phyloP scores from a whole-genome alignment of 1,284 basidiomycete genomes.

The Apiotrichum akiyoshidainum region DNA sequence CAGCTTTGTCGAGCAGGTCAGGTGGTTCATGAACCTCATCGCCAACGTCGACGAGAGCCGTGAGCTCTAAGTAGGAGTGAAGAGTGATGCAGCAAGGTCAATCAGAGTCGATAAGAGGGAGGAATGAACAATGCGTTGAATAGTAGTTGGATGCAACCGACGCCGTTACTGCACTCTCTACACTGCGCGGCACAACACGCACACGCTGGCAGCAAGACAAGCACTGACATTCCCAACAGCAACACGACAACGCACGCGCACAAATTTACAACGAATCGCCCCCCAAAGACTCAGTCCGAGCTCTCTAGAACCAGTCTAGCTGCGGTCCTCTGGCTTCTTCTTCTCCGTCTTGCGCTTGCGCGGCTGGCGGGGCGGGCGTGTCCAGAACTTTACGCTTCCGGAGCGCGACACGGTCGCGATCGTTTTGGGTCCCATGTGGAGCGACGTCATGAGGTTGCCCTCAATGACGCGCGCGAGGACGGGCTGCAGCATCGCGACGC shows the following conservation, averaged over 20 bases:
- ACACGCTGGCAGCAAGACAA: not conserved
- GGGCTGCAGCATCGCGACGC: slow-evolving; percentile 85
- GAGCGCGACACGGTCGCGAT: slow-evolving; percentile 71
- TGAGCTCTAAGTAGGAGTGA: slow-evolving; percentile 20
- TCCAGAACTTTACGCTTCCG: slow-evolving; percentile 77
- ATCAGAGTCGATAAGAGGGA: not conserved
- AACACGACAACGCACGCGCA: not conserved
- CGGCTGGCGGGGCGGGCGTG: slow-evolving; percentile 57
- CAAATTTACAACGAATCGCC: not conserved
- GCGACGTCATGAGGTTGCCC: slow-evolving; percentile 65
- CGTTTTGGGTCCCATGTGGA: slow-evolving; percentile 68
- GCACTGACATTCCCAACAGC: not conserved
- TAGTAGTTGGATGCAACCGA: no score
- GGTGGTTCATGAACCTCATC: slow-evolving; percentile 46
- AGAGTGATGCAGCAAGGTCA: no score
- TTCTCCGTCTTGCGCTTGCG: slow-evolving; percentile 10
- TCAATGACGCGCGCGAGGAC: slow-evolving; percentile 78
- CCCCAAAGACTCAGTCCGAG: not conserved
- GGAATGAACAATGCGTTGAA: not conserved
- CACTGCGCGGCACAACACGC: no score
- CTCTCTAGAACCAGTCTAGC: no score
- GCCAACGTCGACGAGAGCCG: slow-evolving; percentile 41
- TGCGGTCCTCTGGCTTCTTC: slow-evolving; percentile 1
- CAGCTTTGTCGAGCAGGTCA: slow-evolving; percentile 38
- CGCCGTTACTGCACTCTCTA: no score